Percentiles rank a stretch among this genome's conserved stretches.
These are phyloP conservation scores for Echinosophora koreensis DNA, from an alignment of 306 rosid species.

Conservation along the genomic window DNA sequence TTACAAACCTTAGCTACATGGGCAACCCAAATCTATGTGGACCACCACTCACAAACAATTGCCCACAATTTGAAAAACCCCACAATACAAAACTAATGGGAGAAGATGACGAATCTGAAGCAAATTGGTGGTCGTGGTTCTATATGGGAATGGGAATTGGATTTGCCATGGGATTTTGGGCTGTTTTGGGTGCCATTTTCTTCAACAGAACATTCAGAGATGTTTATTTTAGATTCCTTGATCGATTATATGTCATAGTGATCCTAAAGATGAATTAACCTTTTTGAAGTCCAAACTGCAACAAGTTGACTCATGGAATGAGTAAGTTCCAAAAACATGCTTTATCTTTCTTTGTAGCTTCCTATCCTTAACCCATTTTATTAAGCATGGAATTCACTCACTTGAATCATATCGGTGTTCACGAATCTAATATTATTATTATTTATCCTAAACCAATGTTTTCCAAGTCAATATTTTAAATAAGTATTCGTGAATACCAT, in stretches of 20 bases:
- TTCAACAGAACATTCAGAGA: slow-evolving; percentile 28
- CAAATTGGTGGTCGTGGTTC: background rate
- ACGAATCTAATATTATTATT: too few relatives aligned
- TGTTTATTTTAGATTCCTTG: slow-evolving; percentile 33
- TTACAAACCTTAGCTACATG: background rate
- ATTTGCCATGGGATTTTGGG: slow-evolving; percentile 34
- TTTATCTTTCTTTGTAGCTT: too few relatives aligned
- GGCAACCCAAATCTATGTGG: slow-evolving; percentile 42
- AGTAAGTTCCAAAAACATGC: too few relatives aligned
- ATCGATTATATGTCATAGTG: background rate
- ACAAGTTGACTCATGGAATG: too few relatives aligned
- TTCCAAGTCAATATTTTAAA: too few relatives aligned
- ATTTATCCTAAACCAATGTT: too few relatives aligned
- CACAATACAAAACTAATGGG: background rate
- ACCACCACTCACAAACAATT: slow-evolving; percentile 21
- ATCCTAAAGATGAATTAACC: background rate
- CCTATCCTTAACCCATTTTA: background rate
- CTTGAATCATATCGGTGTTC: background rate
- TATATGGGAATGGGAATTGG: slow-evolving; percentile 42
- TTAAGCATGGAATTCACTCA: background rate
- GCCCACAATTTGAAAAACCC: background rate
- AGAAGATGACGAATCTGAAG: background rate
- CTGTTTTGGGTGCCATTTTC: slow-evolving; percentile 6
- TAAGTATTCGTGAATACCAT: too few relatives aligned
- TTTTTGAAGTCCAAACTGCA: too few relatives aligned